Base-by-base conservation (phyloP, 768 basidiomycete species). In the Arthromyces matolae region DNA sequence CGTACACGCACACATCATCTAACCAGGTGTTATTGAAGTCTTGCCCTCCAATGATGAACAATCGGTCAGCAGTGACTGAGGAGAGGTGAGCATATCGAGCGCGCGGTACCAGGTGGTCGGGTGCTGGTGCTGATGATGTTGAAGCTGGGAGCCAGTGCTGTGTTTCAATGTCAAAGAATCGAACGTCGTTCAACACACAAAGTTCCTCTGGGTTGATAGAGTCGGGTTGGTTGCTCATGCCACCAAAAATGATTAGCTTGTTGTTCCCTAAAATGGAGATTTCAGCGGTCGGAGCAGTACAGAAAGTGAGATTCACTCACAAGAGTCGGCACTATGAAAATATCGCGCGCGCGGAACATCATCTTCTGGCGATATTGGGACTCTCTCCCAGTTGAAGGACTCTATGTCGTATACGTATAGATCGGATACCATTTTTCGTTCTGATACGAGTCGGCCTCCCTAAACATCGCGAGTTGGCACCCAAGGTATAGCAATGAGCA, bases 51-150 rank as follows among this genome's bases (percentile, higher is more conserved):
- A 96, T 91, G 58, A 99, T 78, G 64, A 94, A 87, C 27, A 99
- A 77, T 29, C 84, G 77, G 66, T 89, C 84, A 14, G 86, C 77
- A 9, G 90, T 86, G 34, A 97, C 79, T 2, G 91, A 84, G 12
- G 92, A 94, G 9, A 98, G 76, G 63, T 99, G 95, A 9, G 95
- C 95, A 62, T 98, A 98, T 53, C 96, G 84, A 19, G 93, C 84
- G 32, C 85, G 84, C 2, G 95, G 95, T 9, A 80, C 58, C 5
- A 83, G 72, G 1, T 73, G 62, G 7, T 79, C 77, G 13, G 77
- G 59, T 29, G 70, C 63, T 32, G 64, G 60, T 31, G 59, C 70
- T 50, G 68, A 57, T 25, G 67, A 65, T 53, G 67, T 64, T 9
- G 61, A 55, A 36, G 71, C 59, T 5, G 86, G 81, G 18, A 90